Conservation (phyloP, 1,139 yeast species). For the Yamadazyma diospyri region DNA sequence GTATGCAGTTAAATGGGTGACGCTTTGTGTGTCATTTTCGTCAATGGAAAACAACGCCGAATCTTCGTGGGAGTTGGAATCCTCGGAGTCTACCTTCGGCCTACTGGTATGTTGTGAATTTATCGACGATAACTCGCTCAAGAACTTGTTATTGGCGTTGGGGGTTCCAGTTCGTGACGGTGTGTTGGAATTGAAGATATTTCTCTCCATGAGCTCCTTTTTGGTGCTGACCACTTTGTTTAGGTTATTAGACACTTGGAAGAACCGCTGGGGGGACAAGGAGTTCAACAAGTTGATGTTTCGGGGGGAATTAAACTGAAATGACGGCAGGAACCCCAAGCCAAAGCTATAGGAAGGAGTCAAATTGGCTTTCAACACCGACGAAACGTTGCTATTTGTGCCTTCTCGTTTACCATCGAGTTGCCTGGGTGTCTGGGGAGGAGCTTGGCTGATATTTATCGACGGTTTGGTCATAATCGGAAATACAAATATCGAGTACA, state of each 20-base stretch:
- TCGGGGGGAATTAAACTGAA: slow-evolving; percentile 38
- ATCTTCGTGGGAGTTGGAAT: slow-evolving; percentile 12
- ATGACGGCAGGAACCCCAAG: slow-evolving; percentile 43
- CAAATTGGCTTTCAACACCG: slow-evolving; percentile 2
- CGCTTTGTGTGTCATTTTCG: slow-evolving; percentile 22
- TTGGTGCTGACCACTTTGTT: slow-evolving; percentile 12
- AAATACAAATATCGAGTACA: no score
- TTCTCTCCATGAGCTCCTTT: slow-evolving; percentile 9
- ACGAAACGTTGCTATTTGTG: slow-evolving; percentile 1
- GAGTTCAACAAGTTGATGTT: slow-evolving; percentile 20
- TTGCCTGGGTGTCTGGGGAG: slow-evolving; percentile 32
- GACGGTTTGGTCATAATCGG: slow-evolving; percentile 9
- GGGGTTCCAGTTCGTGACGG: slow-evolving; percentile 18
- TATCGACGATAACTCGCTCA: slow-evolving; percentile 21
- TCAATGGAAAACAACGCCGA: slow-evolving; percentile 33
- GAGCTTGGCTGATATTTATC: slow-evolving; percentile 11
- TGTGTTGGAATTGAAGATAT: slow-evolving; percentile 15
- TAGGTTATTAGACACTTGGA: slow-evolving; percentile 23
- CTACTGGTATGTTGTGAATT: not conserved
- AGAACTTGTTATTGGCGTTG: slow-evolving; percentile 15
- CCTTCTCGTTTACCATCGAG: slow-evolving; percentile 3
- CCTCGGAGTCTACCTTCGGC: slow-evolving; percentile 8
- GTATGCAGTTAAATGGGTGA: slow-evolving; percentile 27
- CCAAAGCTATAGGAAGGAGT: slow-evolving; percentile 34
- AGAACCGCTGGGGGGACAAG: slow-evolving; percentile 37